Base-by-base conservation (phyloP, 139 green algal species). In the Chlorella sp. region DNA sequence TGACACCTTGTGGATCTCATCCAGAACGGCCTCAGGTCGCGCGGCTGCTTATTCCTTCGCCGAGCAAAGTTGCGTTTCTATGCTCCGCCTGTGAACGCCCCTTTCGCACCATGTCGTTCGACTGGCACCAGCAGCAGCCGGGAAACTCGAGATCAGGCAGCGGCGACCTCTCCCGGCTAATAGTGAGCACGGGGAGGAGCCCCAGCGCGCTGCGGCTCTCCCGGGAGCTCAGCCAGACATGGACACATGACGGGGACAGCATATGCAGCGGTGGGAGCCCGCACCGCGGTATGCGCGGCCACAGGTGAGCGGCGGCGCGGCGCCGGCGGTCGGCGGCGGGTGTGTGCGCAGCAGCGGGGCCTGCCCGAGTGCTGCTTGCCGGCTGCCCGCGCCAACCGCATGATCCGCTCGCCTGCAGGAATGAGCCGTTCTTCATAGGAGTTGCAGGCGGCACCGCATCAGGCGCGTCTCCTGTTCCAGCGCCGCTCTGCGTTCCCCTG, bases 341-440 rank as follows among this genome's bases (percentile, higher is more conserved):
- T 60, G 51, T 11, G 8, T 54, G 46, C 46, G 46, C 51, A 16
- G 51, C 51, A 60, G 51, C 51, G 22, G 8, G 16, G 51, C 51
- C 51, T 24, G 9, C 51, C 51, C 51, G 51, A 3, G 2, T 26
- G 51, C 13, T 3, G 13, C 16, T 3, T 16, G 2, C 13, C 51
- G 16, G 51, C 51, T n/a, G n/a, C n/a, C n/a, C n/a, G n/a, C n/a
- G n/a, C n/a, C n/a, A n/a, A n/a, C n/a, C n/a, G n/a, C n/a, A 65
- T 24, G 11, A 14, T 19, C 30, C 20, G 56, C 56, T 65, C 56
- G 3, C 8, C 64, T 20, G 64, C 64, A 76, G 80, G 14, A 83
- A 60, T 17, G 78, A 83, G 83, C 83, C 83, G 3, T 87, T 87
- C 62, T 58, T 87, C 60, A 87, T 87, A 3, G 83, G 74, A 13